Conservation (phyloP, 805 yeast species). For the Candida yuanshanica region DNA sequence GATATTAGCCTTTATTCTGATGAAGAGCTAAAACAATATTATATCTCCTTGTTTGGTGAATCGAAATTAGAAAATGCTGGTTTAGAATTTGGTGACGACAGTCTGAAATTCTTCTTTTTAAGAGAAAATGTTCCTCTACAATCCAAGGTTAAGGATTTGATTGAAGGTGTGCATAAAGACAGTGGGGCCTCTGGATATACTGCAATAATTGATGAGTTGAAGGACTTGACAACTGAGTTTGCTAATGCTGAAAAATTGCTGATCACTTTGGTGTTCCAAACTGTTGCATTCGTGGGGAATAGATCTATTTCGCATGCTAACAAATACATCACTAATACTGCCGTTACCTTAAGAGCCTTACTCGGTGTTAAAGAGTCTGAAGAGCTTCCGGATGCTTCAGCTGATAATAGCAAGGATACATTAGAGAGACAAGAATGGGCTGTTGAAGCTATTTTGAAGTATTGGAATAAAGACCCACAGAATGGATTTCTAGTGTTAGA, state of each 20-base stretch:
- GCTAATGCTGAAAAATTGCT: conserved; percentile 39
- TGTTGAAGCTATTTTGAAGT: conserved; percentile 50
- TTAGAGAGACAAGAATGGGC: conserved; percentile 36
- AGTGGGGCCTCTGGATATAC: conserved; percentile 26
- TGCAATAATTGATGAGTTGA: conserved; percentile 25
- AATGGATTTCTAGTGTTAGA: conserved; percentile 57
- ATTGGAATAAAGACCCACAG: conserved; percentile 63
- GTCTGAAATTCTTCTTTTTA: conserved; percentile 34
- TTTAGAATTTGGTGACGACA: conserved; percentile 10
- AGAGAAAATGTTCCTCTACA: conserved; percentile 33
- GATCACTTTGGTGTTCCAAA: conserved; percentile 59
- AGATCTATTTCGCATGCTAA: conserved; percentile 79
- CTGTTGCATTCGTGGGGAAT: conserved; percentile 77
- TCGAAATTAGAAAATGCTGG: conserved; percentile 17
- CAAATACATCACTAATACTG: conserved; percentile 42
- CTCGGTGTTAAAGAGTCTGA: conserved; percentile 10
- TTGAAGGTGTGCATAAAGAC: conserved; percentile 32
- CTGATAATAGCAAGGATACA: conserved; percentile 19
- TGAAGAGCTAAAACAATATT: conserved; percentile 33
- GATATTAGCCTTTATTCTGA: conserved; percentile 34
- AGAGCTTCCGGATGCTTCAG: conserved; percentile 2
- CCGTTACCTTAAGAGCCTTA: conserved; percentile 30
- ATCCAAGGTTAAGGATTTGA: conserved; percentile 30
- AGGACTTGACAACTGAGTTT: conserved; percentile 25
- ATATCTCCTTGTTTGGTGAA: conserved; percentile 27